These are phyloP conservation scores for Mycena haematopus DNA, from an alignment of 768 basidiomycete genomes.

Conservation along the genomic window DNA sequence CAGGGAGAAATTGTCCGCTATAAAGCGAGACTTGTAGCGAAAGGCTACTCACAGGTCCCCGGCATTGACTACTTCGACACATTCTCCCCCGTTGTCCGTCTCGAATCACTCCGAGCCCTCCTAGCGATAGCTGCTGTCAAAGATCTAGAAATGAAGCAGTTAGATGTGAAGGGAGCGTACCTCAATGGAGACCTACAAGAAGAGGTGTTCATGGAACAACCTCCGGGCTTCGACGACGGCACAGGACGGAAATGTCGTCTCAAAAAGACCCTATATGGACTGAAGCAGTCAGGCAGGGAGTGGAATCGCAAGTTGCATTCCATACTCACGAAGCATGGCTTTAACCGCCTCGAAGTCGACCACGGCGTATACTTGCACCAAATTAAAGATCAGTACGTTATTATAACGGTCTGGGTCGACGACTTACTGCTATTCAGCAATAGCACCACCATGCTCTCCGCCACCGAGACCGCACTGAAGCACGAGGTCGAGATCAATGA, in stretches of 20 bases:
- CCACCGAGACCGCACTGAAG: constrained; percentile 22
- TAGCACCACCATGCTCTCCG: constrained; percentile 7
- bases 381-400: constrained; percentile 11
- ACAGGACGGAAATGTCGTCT: constrained; percentile 3
- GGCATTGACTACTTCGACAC: constrained; percentile 14
- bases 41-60: constrained; percentile 15
- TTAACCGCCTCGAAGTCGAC: constrained; percentile 27
- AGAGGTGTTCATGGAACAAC: constrained; percentile 10
- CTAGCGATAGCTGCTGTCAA: constrained; percentile 12
- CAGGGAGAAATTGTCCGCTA: constrained; percentile 1
- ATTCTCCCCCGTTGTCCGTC: constrained; percentile 14
- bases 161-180: not conserved
- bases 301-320: constrained; percentile 31
- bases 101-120: constrained; percentile 10
- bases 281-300: no score
- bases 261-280: constrained; percentile 1
- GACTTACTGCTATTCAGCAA: constrained; percentile 33
- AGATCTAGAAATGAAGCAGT: constrained; percentile 13
- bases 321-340: constrained; percentile 31
- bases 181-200: constrained; percentile 3
- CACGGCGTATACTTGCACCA: constrained; percentile 30
- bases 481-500: constrained; percentile 30
- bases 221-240: not conserved
- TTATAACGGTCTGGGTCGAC: constrained; percentile 37
- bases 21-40: constrained; percentile 2